A percentile compares a stretch with the other conserved stretches of the same genome.
These are phyloP conservation scores for Podila minutissima DNA, from an alignment of 192 early-diverging fungal genomes.

Conservation along the genomic window DNA sequence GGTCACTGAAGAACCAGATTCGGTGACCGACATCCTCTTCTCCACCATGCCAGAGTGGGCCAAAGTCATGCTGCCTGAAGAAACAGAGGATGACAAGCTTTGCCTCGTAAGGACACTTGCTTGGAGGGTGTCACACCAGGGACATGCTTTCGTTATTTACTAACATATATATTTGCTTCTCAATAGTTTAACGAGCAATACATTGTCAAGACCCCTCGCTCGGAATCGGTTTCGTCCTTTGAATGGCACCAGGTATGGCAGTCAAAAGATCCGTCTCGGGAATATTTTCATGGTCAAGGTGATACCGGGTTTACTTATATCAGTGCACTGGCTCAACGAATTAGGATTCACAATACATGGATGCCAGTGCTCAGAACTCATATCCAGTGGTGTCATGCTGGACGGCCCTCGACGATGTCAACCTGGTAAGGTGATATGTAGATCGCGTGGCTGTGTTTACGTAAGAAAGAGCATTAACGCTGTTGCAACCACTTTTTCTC, in stretches of 20 bases:
- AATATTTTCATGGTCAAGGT: too few species aligned
- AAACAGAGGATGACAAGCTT: constrained; percentile 4
- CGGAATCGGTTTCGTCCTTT: constrained; percentile 8
- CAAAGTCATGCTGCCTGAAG: constrained; percentile 14
- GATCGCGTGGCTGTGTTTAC: too few species aligned
- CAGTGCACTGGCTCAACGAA: too few species aligned
- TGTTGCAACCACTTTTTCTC: too few species aligned
- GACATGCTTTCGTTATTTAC: not conserved
- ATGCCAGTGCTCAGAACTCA: constrained; percentile 5
- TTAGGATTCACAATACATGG: constrained; percentile 47
- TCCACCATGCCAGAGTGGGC: constrained; percentile 18
- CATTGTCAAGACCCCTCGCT: constrained; percentile 42
- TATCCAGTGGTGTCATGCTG: constrained; percentile 36
- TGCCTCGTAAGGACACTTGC: constrained; percentile 15
- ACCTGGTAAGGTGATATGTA: constrained; percentile 9
- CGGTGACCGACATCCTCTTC: constrained; percentile 27
- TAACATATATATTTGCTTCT: not conserved
- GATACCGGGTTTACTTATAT: too few species aligned
- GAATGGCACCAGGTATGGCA: constrained; percentile 45
- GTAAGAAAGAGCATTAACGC: too few species aligned
- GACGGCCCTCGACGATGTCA: constrained; percentile 42
- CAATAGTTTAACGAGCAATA: constrained; percentile 49
- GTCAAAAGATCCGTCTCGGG: not conserved
- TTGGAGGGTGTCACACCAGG: not conserved
- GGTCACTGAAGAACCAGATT: constrained; percentile 36